Conservation (phyloP, 306 rosid species). For the Amphicarpaea edgeworthii region DNA sequence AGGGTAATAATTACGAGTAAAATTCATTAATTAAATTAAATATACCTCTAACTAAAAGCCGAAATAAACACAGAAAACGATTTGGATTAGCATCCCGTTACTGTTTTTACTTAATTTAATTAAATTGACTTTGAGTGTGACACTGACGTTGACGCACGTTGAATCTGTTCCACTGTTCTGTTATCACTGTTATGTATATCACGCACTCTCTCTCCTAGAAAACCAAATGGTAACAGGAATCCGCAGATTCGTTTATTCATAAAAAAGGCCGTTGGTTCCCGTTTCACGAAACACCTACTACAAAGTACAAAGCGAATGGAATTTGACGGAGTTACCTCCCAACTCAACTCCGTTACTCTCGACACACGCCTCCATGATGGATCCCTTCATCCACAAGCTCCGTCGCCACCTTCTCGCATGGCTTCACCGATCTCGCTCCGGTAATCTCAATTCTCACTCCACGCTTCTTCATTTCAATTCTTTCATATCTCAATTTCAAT, state of each 20-base stretch:
- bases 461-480: neutral
- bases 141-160: conserved; percentile 49
- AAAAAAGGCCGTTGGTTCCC: conserved; percentile 23
- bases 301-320: conserved; percentile 51
- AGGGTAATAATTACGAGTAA: too few species aligned
- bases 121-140: neutral
- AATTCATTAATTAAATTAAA: too few species aligned
- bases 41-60: neutral
- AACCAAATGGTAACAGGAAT: conserved; percentile 34
- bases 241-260: conserved; percentile 43
- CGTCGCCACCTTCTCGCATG: conserved; percentile 73
- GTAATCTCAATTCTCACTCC: conserved; percentile 45
- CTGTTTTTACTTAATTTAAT: conserved; percentile 6
- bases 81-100: neutral
- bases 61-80: neutral
- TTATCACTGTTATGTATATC: conserved; percentile 9
- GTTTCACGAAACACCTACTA: neutral
- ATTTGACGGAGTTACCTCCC: conserved; percentile 52
- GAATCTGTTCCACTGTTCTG: conserved; percentile 33
- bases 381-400: conserved; percentile 71
- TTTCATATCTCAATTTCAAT: neutral
- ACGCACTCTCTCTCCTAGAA: neutral
- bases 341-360: conserved; percentile 33
- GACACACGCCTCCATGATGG: conserved; percentile 56
- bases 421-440: conserved; percentile 88